Evolutionary conservation across 179 eudicot species (phyloP), one percentile per base, ranked within the genome.

Genomic region (Spinacia oleracea): DNA sequence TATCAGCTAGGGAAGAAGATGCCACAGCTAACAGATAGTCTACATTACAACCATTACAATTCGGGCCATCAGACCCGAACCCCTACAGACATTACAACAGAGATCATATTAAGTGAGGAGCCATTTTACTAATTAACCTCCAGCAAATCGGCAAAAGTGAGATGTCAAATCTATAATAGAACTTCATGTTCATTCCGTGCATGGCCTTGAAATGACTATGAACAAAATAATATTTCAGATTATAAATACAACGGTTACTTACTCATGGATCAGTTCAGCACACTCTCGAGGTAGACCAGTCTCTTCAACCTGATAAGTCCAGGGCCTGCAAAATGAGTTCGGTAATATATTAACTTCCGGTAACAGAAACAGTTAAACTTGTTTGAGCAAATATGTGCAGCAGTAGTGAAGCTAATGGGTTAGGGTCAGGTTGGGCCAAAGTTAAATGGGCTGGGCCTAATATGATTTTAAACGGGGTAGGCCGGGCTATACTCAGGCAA

Each of bases 301-400:
- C 34, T 79, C 77, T 65, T 79, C 77, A 75, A 25, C 31, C 42
- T 40, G 80, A 76, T 48, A 83, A 70, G 59, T 80, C 42, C 75
- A 76, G 62, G 6, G 81, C 74, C 85, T 83, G 83, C 38, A 72
- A 62, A 56, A 58, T 15, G 62, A 74, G 71, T 64, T 76, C 14
- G 14, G 64, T 55, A 0, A 23, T 23, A 32, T 32, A 16, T 51
- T 68, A 58, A 76, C 16, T 46, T 72, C 27, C 66, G n/a, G n/a
- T n/a, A n/a, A n/a, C 31, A 50, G 10, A 51, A 67, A 45, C 10
- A 32, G 15, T 25, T 25, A 21, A 6, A 25, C 21, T 31, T 9
- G 59, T 38, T 31, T 3, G 60, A 60, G 76, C 38, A n/a, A n/a
- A 46, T 48, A 27, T 42, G 31, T 21, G 23, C 74, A 70, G 48